Evolutionary conservation across 2,329 filamentous ascomycete genomes (phyloP), one percentile per base, ranked within the genome.

Genomic region (Cladosporium sphaerospermum): DNA sequence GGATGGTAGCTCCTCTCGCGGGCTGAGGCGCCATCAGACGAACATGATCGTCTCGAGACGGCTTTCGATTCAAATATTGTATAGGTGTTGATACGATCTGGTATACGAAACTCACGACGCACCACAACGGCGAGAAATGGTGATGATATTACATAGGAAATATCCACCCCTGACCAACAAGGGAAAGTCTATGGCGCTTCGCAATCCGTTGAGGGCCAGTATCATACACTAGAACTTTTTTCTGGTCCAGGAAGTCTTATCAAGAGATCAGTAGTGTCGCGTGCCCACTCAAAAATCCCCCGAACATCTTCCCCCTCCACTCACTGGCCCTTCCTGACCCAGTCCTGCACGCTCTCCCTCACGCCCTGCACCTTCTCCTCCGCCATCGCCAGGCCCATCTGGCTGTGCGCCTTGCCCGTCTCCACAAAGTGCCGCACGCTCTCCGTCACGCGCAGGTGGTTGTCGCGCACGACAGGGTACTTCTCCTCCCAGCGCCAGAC

Each of bases 401-500:
- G 77, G 45, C 81, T 82, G 72, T 95, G 88, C 53, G 85, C 81
- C 71, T 83, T 83, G 51, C 88, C 87, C 57, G 89, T 88, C 69
- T 81, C 77, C 75, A 84, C 82, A 54, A 86, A 84, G 67, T 84
- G 78, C 68, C 81, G 76, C 57, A 91, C 77, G 43, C 83, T 78
- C 64, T 88, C 82, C 56, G 85, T 83, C 49, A 87, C 76, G 65
- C 79, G 75, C 57, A 92, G 63, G 73, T 99, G 93, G 54, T 88
- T 82, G 62, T 96, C 85, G 14, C 89, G 86, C 52, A 99, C 70
- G 14, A 80, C 86, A 4, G 93, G 93, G 67, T 91, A 88, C 64
- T 80, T 83, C 79, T 95, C 82, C 83, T 99, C 93, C 70, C 93
- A 99, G 68, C 82, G 84, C 93, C 93, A 99, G 43, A 86, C 75